Conservation (phyloP, 805 yeast genomes). For the Cyberlindnera bimundalis region DNA sequence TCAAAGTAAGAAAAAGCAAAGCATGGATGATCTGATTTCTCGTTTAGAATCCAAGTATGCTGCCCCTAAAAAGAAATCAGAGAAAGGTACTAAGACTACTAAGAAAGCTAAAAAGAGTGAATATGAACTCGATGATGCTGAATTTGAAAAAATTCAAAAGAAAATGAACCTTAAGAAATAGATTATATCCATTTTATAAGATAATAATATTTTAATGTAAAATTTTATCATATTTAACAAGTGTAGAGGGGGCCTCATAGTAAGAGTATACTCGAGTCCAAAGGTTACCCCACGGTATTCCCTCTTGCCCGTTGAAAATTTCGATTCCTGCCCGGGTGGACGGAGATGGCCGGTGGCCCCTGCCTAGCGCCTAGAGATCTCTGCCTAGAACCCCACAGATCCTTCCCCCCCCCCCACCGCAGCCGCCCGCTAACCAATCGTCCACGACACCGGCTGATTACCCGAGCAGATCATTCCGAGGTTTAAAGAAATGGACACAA, state of each 20-base stretch:
- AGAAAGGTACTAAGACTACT: background rate
- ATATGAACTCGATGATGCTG: slow-evolving; percentile 46
- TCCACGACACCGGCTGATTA: background rate
- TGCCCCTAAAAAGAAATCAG: slow-evolving; percentile 18
- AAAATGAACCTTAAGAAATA: slow-evolving; percentile 7
- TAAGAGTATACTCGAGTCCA: too few relatives aligned
- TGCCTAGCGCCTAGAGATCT: background rate
- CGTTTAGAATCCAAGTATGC: slow-evolving; percentile 50
- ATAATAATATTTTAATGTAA: too few relatives aligned
- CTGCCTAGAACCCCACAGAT: slow-evolving; percentile 2
- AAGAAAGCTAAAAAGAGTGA: slow-evolving; percentile 11
- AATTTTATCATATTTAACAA: too few relatives aligned
- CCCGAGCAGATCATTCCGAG: background rate
- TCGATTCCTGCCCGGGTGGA: slow-evolving; percentile 3
- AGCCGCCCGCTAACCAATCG: background rate
- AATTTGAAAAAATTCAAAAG: slow-evolving; percentile 39
- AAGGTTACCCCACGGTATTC: too few relatives aligned
- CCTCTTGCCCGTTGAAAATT: too few relatives aligned
- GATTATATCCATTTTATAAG: too few relatives aligned
- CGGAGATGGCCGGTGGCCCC: slow-evolving; percentile 3
- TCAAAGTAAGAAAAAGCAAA: slow-evolving; percentile 41
- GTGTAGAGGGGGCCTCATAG: too few relatives aligned
- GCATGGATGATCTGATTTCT: slow-evolving; percentile 45
- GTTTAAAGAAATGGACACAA: too few relatives aligned
- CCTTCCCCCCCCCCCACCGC: background rate